Evolutionary conservation across 2,329 filamentous ascomycete species (phyloP).

Genomic region (Arthrobotrys pseudoclavata): DNA sequence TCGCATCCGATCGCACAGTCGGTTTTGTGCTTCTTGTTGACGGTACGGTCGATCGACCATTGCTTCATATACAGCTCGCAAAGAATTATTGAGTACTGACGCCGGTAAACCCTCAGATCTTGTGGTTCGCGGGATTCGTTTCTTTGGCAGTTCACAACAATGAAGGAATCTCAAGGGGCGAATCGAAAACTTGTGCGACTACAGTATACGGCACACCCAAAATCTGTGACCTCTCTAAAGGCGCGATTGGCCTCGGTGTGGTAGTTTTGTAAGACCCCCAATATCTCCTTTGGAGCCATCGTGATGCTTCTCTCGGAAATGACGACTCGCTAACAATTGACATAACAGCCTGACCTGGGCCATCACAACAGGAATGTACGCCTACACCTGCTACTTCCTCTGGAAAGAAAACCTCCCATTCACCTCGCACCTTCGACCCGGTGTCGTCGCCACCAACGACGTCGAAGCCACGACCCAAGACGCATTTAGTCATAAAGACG

Average conservation of each 20-base stretch:
- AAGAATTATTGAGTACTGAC: neutral
- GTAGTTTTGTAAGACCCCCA: slow-evolving; percentile 72
- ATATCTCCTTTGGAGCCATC: neutral
- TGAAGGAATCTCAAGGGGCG: slow-evolving; percentile 61
- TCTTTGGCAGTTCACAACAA: slow-evolving; percentile 76
- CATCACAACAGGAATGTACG: slow-evolving; percentile 62
- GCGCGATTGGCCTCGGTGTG: slow-evolving; percentile 74
- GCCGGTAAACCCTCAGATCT: slow-evolving; percentile 65
- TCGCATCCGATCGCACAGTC: slow-evolving; percentile 76
- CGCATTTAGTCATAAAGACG: slow-evolving; percentile 58
- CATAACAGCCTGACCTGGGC: slow-evolving; percentile 62
- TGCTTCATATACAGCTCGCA: neutral
- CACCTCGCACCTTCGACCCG: slow-evolving; percentile 47
- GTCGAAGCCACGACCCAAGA: slow-evolving; percentile 59
- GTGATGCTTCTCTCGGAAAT: neutral
- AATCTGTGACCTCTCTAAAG: slow-evolving; percentile 75
- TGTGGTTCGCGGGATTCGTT: slow-evolving; percentile 78
- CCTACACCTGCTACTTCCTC: slow-evolving; percentile 63
- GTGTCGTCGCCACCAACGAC: slow-evolving; percentile 29
- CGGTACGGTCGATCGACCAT: slow-evolving; percentile 13
- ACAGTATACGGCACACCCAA: slow-evolving; percentile 68
- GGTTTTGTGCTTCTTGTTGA: slow-evolving; percentile 66
- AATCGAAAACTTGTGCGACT: slow-evolving; percentile 54
- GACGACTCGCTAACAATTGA: slow-evolving; percentile 1
- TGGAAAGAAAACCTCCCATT: slow-evolving; percentile 60